Percentiles rank a stretch among this genome's conserved stretches.
phyloP scores from a whole-genome alignment of 352 stramenopile species.

The Globisporangium viniferum region DNA sequence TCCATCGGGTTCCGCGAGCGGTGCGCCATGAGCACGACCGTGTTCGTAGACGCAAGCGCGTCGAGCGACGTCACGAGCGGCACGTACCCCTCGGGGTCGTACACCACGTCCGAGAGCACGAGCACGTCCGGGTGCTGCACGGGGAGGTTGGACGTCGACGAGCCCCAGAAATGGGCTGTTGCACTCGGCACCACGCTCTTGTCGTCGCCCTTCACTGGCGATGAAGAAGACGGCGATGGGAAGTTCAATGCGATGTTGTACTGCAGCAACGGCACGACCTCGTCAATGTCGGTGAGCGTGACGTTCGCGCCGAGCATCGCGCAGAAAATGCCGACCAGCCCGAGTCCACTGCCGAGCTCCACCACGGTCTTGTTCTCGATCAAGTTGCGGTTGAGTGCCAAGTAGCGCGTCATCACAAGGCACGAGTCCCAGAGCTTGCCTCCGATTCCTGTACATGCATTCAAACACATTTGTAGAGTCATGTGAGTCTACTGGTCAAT shows the following conservation, averaged over 20 bases:
- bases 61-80: constrained; percentile 61
- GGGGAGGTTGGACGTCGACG: constrained; percentile 30
- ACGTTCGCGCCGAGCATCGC: constrained; percentile 54
- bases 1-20: constrained; percentile 78
- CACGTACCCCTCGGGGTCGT: constrained; percentile 70
- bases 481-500: neutral
- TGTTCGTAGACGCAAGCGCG: constrained; percentile 34
- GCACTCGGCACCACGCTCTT: constrained; percentile 20
- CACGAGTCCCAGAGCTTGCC: constrained; percentile 86
- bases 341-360: constrained; percentile 71
- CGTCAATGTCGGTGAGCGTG: constrained; percentile 72
- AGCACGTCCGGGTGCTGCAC: constrained; percentile 48
- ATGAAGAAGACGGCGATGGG: neutral
- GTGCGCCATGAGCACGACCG: constrained; percentile 71
- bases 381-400: constrained; percentile 37
- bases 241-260: constrained; percentile 82
- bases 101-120: constrained; percentile 79
- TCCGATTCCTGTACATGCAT: constrained; percentile 44
- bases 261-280: constrained; percentile 67
- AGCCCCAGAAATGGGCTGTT: constrained; percentile 56
- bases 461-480: neutral
- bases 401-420: constrained; percentile 66
- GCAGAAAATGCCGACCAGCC: constrained; percentile 75
- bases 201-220: neutral
- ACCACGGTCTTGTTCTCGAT: constrained; percentile 46